Base-by-base conservation (phyloP, 2,329 filamentous ascomycete genomes). In the Colletotrichum lentis region DNA sequence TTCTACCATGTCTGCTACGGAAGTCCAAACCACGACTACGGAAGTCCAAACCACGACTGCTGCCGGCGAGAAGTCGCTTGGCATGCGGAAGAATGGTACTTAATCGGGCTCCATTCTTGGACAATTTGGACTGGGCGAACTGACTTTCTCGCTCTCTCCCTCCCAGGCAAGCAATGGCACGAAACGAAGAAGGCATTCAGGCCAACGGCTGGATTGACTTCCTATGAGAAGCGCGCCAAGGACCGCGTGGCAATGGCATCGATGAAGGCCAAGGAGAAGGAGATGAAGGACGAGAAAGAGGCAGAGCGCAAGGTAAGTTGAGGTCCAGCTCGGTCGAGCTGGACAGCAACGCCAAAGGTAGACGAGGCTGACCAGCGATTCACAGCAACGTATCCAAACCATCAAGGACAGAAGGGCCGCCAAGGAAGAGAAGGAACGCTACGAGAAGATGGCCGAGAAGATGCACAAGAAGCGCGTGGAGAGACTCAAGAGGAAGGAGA, bases 401-500 rank as follows among this genome's bases (percentile, higher is more conserved):
- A 92, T 98, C 76, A 94, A 91, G 75, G 93, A 97, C 71, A 94
- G 91, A 80, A 88, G 93, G 73, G 91, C 89, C 22, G 92, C 90
- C 60, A 98, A 97, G 85, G 94, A 93, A 74, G 96, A 98, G 84
- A 94, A 91, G 80, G 93, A 94, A 76, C 86, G 95, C 73, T 98
- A 95, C 77, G 93, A 94, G 79, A 93, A 94, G 84, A 88, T 99
- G 88, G 95, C 94, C 22, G 93, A 94, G 82, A 98, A 96, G 84
- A 98, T 99, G 96, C 95, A 98, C 83, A 89, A 88, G 80, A 98
- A 97, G 86, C 87, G 94, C 70, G 91, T 98, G 14, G 96, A 99
- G 81, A 88, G 96, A 74, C 81, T 97, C 80, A 97, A 94, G 89
- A 88, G 94, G 77, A 92, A 93, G 80, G 96, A 99, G 85, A 98